Evolutionary conservation across 148 eudicot genomes (phyloP).

Genomic region (Drosera capensis): DNA sequence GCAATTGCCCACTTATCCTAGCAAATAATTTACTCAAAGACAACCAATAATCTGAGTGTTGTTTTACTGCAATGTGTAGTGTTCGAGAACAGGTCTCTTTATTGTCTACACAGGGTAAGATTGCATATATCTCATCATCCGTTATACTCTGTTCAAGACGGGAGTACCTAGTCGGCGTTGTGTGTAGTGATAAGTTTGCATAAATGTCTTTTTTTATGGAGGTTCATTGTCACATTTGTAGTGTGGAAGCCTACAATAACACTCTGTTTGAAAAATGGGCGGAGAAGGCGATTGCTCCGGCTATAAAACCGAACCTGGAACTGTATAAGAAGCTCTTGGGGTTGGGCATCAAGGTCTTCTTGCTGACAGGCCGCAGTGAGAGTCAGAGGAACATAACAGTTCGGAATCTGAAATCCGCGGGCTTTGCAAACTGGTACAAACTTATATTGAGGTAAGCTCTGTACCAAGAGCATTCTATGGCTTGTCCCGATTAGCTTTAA

Average conservation of each 20-base stretch:
- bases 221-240: slow-evolving; percentile 8
- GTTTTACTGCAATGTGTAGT: too few relatives aligned
- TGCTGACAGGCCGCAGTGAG: slow-evolving; percentile 75
- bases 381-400: slow-evolving; percentile 38
- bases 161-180: neutral
- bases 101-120: too few relatives aligned
- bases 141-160: neutral
- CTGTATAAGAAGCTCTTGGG: slow-evolving; percentile 54
- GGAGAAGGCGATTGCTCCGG: slow-evolving; percentile 46
- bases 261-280: slow-evolving; percentile 39
- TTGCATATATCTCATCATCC: neutral
- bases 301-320: slow-evolving; percentile 51
- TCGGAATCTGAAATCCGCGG: slow-evolving; percentile 35
- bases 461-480: neutral
- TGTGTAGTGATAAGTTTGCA: neutral
- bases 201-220: neutral
- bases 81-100: too few relatives aligned
- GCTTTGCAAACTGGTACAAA: slow-evolving; percentile 56
- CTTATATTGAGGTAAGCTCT: slow-evolving; percentile 50
- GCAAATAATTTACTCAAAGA: too few relatives aligned
- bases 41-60: too few relatives aligned
- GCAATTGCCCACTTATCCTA: too few relatives aligned
- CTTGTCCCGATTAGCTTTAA: neutral
- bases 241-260: slow-evolving; percentile 49
- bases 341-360: slow-evolving; percentile 53